Percentiles rank a stretch among this genome's conserved stretches.
Evolutionary conservation across 192 early-diverging fungal species (phyloP).

Genomic region (Coemansia sp.): DNA sequence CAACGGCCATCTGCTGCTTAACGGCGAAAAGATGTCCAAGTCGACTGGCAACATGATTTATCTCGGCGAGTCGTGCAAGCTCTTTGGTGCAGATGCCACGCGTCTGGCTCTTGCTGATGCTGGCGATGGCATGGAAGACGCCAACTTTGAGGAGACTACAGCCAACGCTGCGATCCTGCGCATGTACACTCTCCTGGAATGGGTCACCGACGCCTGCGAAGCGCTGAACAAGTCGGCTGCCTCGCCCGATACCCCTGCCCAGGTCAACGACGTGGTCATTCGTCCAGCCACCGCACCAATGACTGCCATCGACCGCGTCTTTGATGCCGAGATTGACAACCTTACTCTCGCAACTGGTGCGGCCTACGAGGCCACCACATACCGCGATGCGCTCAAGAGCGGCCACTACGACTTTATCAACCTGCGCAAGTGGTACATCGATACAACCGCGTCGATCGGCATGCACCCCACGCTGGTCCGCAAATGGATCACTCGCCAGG

Average conservation of each 20-base stretch:
- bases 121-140: conserved; percentile 94
- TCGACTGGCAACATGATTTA: conserved; percentile 96
- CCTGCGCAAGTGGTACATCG: conserved; percentile 86
- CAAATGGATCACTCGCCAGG: conserved; percentile 82
- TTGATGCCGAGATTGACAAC: conserved; percentile 85
- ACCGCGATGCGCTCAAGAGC: conserved; percentile 88
- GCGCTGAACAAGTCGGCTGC: conserved; percentile 56
- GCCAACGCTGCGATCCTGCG: conserved; percentile 95
- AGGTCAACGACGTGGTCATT: conserved; percentile 42
- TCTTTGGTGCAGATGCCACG: conserved; percentile 95
- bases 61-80: conserved; percentile 71
- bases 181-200: conserved; percentile 86
- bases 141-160: conserved; percentile 94
- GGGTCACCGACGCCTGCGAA: conserved; percentile 74
- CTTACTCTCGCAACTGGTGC: conserved; percentile 65
- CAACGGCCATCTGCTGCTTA: conserved; percentile 95
- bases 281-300: conserved; percentile 61
- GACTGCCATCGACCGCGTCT: conserved; percentile 76
- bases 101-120: conserved; percentile 95
- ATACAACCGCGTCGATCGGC: conserved; percentile 64
- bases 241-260: conserved; percentile 41
- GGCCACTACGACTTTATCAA: conserved; percentile 89
- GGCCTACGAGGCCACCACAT: conserved; percentile 78
- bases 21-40: conserved; percentile 98
- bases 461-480: conserved; percentile 86